Evolutionary conservation across 495 filamentous ascomycete genomes (phyloP).

Genomic region (Antarctomyces pellizariae): DNA sequence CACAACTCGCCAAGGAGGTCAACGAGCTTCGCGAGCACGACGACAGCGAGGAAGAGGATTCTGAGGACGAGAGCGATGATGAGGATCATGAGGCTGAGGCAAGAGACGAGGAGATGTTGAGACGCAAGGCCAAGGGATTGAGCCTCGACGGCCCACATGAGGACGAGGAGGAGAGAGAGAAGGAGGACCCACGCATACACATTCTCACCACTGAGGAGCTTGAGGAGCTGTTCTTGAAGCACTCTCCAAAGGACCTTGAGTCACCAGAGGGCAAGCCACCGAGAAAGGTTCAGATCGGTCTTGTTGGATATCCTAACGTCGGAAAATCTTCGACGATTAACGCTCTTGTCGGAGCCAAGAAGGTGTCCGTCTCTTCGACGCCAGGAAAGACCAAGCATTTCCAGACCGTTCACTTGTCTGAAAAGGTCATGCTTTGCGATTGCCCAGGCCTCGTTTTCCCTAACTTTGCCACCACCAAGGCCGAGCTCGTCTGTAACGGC

Average conservation of each 20-base stretch:
- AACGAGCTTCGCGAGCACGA: constrained; percentile 39
- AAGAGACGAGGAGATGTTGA: constrained; percentile 19
- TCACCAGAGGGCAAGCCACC: constrained; percentile 17
- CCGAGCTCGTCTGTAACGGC: constrained; percentile 86
- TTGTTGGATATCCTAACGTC: constrained; percentile 97
- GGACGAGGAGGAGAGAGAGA: constrained; percentile 12
- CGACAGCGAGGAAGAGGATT: constrained; percentile 17
- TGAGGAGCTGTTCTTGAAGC: constrained; percentile 64
- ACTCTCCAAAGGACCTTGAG: constrained; percentile 37
- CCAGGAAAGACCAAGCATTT: constrained; percentile 99
- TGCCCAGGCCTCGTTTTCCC: constrained; percentile 97
- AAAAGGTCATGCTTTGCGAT: constrained; percentile 82
- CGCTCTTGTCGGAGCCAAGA: constrained; percentile 89
- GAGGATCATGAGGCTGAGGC: constrained; percentile 14
- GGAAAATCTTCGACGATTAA: constrained; percentile 99
- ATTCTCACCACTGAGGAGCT: constrained; percentile 86
- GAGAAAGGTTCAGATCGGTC: constrained; percentile 65
- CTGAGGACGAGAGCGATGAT: constrained; percentile 13
- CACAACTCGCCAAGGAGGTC: constrained; percentile 66
- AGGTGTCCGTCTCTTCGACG: constrained; percentile 92
- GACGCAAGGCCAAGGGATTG: constrained; percentile 10
- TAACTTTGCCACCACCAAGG: constrained; percentile 92
- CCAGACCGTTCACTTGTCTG: constrained; percentile 87
- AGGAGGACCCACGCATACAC: constrained; percentile 36
- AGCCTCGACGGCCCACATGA: constrained; percentile 7